Conservation (phyloP, 345 rosid species). For the Carallia pectinifolia region DNA sequence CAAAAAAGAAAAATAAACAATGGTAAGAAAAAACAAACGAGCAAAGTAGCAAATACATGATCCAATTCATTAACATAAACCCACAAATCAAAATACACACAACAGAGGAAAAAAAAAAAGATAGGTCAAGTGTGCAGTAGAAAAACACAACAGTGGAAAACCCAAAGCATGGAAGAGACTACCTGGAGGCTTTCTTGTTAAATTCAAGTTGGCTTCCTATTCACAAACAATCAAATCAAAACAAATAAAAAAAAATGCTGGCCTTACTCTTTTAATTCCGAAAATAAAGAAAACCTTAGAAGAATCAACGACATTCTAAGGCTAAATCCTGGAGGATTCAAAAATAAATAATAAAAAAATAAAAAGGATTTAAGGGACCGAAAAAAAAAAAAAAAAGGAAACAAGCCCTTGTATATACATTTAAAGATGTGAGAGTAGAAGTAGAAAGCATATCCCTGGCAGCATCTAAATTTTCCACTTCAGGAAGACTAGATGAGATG, state of each 20-base stretch:
- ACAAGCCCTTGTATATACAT: no score
- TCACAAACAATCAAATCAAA: background rate
- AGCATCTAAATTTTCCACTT: conserved; percentile 48
- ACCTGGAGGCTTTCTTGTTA: conserved; percentile 72
- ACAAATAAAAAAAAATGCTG: background rate
- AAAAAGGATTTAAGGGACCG: no score
- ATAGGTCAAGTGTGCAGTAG: background rate
- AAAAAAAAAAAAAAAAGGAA: background rate
- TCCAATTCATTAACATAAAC: no score
- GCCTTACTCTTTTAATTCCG: background rate
- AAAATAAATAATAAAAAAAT: background rate
- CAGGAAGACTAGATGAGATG: conserved; percentile 42
- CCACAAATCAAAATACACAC: no score
- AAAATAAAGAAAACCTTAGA: no score
- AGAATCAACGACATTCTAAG: no score
- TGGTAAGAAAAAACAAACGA: no score
- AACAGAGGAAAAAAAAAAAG: no score
- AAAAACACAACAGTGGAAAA: background rate
- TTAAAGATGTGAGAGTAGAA: background rate
- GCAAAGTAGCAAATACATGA: no score
- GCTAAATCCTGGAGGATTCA: no score
- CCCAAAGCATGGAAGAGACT: conserved; percentile 6
- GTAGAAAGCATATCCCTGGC: conserved; percentile 34
- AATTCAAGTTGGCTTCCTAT: conserved; percentile 57
- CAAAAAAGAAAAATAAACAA: no score